These are phyloP conservation scores for Akanthomyces dipterigenus DNA, from an alignment of 2,329 filamentous ascomycete genomes.

Conservation along the genomic window DNA sequence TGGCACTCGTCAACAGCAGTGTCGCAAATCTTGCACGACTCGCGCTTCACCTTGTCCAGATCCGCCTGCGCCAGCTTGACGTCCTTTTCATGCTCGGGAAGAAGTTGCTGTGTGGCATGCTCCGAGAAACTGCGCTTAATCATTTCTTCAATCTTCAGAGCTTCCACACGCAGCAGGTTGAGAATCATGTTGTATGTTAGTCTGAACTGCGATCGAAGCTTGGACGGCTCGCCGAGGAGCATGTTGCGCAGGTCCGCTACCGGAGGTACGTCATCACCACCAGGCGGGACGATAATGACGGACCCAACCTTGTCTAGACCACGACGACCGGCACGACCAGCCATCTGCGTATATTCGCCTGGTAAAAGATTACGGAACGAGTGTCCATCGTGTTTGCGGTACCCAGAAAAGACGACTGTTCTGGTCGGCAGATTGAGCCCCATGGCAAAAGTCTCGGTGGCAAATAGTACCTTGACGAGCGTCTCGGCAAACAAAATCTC, in stretches of 20 bases:
- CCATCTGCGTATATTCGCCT: conserved; percentile 98
- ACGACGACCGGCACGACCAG: conserved; percentile 85
- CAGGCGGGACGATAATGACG: conserved; percentile 86
- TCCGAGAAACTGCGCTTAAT: conserved; percentile 99
- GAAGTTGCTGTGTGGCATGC: conserved; percentile 87
- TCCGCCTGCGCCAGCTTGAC: conserved; percentile 89
- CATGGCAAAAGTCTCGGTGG: conserved; percentile 98
- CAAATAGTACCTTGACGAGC: conserved; percentile 92
- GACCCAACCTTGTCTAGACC: conserved; percentile 89
- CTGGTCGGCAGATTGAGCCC: conserved; percentile 91
- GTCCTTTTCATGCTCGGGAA: conserved; percentile 93
- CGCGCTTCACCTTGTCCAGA: conserved; percentile 81
- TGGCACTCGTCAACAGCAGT: conserved; percentile 74
- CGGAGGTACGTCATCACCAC: conserved; percentile 74
- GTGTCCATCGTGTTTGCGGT: conserved; percentile 91
- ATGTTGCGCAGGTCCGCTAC: conserved; percentile 79
- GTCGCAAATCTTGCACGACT: conserved; percentile 77
- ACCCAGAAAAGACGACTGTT: conserved; percentile 96
- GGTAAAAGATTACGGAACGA: conserved; percentile 85
- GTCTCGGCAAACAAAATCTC: conserved; percentile 95
- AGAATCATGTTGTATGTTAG: conserved; percentile 99
- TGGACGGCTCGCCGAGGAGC: conserved; percentile 93
- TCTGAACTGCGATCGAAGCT: conserved; percentile 90
- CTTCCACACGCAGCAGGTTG: conserved; percentile 89
- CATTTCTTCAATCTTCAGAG: conserved; percentile 98